Evolutionary conservation across 2,329 filamentous ascomycete genomes (phyloP).

Genomic region (Apiospora hydei): DNA sequence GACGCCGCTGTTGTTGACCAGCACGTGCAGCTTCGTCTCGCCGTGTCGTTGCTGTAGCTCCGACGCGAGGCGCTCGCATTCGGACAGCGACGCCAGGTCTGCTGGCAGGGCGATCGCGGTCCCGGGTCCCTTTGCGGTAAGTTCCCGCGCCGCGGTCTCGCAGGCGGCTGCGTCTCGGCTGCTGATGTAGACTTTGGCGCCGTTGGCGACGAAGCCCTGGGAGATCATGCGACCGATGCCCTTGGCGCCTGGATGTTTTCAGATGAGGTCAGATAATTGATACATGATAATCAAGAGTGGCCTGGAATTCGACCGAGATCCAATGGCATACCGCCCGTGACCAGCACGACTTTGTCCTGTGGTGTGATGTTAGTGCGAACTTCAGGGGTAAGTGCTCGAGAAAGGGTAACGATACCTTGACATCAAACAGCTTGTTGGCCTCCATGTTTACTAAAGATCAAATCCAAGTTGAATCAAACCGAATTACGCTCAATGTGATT

Average conservation of each 20-base stretch:
- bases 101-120: conserved; percentile 65
- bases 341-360: conserved; percentile 64
- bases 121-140: conserved; percentile 61
- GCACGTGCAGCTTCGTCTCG: conserved; percentile 63
- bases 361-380: background rate
- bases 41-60: conserved; percentile 51
- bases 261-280: background rate
- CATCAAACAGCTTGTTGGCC: conserved; percentile 60
- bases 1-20: conserved; percentile 72
- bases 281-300: too few relatives aligned
- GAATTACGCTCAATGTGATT: background rate
- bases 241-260: conserved; percentile 53
- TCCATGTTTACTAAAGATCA: conserved; percentile 54
- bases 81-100: conserved; percentile 67
- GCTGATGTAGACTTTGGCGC: conserved; percentile 70
- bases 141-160: conserved; percentile 60
- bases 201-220: conserved; percentile 69
- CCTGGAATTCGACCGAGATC: too few relatives aligned
- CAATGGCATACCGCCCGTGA: conserved; percentile 56
- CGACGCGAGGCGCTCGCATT: conserved; percentile 60
- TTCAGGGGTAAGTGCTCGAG: conserved; percentile 1
- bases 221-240: conserved; percentile 74
- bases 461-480: background rate
- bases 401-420: conserved; percentile 55
- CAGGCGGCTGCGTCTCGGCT: conserved; percentile 68